These are phyloP conservation scores for Ceratocystis huliohia DNA, from an alignment of 2,329 filamentous ascomycete species.

Conservation along the genomic window DNA sequence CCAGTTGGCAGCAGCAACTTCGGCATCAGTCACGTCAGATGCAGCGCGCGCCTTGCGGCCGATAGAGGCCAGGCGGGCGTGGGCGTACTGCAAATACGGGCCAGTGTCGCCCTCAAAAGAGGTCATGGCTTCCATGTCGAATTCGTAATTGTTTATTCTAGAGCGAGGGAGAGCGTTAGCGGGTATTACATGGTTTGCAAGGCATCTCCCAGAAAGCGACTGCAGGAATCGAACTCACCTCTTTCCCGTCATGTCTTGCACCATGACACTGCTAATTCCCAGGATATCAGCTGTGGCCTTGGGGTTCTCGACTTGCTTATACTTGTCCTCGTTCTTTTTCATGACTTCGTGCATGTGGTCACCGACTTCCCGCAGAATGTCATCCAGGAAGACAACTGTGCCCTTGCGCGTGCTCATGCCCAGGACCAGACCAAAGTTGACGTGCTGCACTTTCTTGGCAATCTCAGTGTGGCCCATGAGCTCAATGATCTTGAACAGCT, in stretches of 20 bases:
- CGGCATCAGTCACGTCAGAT: slow-evolving; percentile 40
- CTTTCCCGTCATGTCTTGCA: slow-evolving; percentile 96
- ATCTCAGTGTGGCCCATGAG: slow-evolving; percentile 58
- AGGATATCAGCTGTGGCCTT: slow-evolving; percentile 71
- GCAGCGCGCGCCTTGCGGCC: slow-evolving; percentile 45
- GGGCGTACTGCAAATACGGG: slow-evolving; percentile 73
- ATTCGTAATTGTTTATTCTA: slow-evolving; percentile 54
- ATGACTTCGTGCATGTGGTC: slow-evolving; percentile 98
- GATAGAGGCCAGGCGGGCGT: slow-evolving; percentile 58
- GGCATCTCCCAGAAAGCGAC: background rate
- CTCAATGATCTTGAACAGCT: slow-evolving; percentile 65
- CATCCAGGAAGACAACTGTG: slow-evolving; percentile 61
- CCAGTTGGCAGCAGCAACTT: slow-evolving; percentile 52
- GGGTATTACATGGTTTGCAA: slow-evolving; percentile 9
- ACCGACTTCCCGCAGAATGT: slow-evolving; percentile 64
- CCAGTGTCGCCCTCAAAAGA: slow-evolving; percentile 78
- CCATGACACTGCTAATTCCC: slow-evolving; percentile 92
- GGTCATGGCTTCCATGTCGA: slow-evolving; percentile 71
- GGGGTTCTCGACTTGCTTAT: slow-evolving; percentile 76
- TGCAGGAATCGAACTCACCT: slow-evolving; percentile 25
- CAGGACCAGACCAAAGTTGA: slow-evolving; percentile 62
- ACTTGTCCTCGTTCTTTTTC: slow-evolving; percentile 81
- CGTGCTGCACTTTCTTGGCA: slow-evolving; percentile 54
- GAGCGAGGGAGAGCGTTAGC: slow-evolving; percentile 11
- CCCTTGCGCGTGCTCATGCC: slow-evolving; percentile 60